phyloP scores from a whole-genome alignment of 2,329 filamentous ascomycete genomes.

The Aschersonia sp. region DNA sequence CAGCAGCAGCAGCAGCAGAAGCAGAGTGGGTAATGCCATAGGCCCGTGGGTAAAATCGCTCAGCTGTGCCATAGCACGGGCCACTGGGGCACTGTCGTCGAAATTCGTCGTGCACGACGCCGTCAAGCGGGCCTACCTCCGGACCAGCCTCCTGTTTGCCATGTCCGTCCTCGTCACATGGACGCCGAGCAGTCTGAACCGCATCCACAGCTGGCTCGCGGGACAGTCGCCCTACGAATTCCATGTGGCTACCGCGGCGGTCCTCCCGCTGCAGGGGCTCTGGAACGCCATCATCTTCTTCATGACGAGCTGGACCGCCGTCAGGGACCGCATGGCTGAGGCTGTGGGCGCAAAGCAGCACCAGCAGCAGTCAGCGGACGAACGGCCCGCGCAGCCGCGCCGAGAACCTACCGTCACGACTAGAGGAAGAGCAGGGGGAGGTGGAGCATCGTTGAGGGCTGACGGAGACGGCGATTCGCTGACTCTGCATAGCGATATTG shows the following conservation, averaged over 20 bases:
- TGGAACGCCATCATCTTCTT: slow-evolving; percentile 73
- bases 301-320: slow-evolving; percentile 37
- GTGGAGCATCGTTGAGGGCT: background rate
- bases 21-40: no score
- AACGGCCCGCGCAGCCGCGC: no score
- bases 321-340: slow-evolving; percentile 6
- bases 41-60: no score
- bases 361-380: no score
- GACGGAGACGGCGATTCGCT: slow-evolving; percentile 13
- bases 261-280: slow-evolving; percentile 63
- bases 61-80: no score
- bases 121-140: slow-evolving; percentile 44
- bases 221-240: slow-evolving; percentile 43
- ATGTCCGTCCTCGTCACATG: slow-evolving; percentile 46
- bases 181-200: slow-evolving; percentile 57
- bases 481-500: slow-evolving; percentile 16
- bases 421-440: no score
- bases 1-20: no score
- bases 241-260: slow-evolving; percentile 54
- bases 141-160: slow-evolving; percentile 46
- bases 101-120: slow-evolving; percentile 31
- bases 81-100: slow-evolving; percentile 1
- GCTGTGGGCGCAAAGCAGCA: no score
- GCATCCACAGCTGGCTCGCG: slow-evolving; percentile 51
- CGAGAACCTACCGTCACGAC: no score